Evolutionary conservation across 345 rosid genomes (phyloP), one percentile per base, ranked within the genome.

Genomic region (Cardamine chenopodiifolia): DNA sequence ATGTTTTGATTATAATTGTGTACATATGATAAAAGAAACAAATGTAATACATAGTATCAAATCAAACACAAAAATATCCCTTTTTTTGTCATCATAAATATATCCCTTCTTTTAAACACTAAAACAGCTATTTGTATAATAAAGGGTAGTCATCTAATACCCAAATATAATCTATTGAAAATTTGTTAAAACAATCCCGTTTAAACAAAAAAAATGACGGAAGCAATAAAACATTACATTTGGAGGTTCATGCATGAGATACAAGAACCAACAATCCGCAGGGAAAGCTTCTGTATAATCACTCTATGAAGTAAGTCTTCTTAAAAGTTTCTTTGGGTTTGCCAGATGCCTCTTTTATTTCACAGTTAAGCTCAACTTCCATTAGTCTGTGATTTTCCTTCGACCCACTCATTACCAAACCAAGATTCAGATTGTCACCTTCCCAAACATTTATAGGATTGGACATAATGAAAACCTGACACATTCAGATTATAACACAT

Each of bases 341-440:
- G 23, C 92, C 92, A 42, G 89, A 83, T 69, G 89, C 59, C 71
- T 79, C 84, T 80, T 53, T 78, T 14, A 95, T 72, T 61, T 89
- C 86, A 73, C 91, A 85, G 8, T 68, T 83, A 58, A 95, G 82
- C 70, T 89, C 96, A 40, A 95, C 81, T 76, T 87, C 99, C 97
- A 95, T 87, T 78, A 90, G 75, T 56, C 99, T 71, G 66, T 92
- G 97, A 64, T 95, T 88, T 77, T 92, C 97, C 73, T 83, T 92
- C 0, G 99, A 85, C 29, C 99, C 97, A 59, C 66, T 82, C 99
- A 95, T 92, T 40, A 78, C 66, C 83, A 92, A 86, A 71, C 89
- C 86, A 65, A 87, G 71, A 68, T 78, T 74, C 69, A 95, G 73
- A 22, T 74, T 52, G 76, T 87, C 91, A 61, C 95, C 97, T 77